These are phyloP conservation scores for Neurospora hispaniola DNA, from an alignment of 495 filamentous ascomycete genomes.

Conservation along the genomic window DNA sequence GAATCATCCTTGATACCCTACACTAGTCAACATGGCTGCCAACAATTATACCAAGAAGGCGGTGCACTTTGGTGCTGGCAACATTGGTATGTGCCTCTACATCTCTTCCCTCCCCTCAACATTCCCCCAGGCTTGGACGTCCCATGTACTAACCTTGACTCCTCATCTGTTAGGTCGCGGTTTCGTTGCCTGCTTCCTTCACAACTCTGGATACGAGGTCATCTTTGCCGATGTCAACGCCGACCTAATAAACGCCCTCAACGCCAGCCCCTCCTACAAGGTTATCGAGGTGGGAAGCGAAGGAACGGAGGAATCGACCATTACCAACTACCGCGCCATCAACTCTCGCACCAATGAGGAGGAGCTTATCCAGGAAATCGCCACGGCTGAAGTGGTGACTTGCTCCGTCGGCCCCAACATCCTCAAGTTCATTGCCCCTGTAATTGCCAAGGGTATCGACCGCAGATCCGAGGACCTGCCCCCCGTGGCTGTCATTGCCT, in stretches of 20 bases:
- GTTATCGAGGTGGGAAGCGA: constrained; percentile 88
- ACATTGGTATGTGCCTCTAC: constrained; percentile 48
- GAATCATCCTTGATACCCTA: not conserved
- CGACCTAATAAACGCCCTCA: constrained; percentile 61
- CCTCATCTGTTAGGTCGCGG: constrained; percentile 33
- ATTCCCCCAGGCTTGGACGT: not conserved
- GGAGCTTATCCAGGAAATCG: constrained; percentile 74
- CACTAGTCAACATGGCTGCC: constrained; percentile 7
- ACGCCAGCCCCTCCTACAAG: constrained; percentile 64
- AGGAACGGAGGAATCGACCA: constrained; percentile 68
- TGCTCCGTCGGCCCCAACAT: constrained; percentile 95
- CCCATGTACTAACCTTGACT: constrained; percentile 4
- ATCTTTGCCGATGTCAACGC: constrained; percentile 92
- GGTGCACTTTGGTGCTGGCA: constrained; percentile 88
- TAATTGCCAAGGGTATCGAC: constrained; percentile 85
- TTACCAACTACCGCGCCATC: constrained; percentile 91
- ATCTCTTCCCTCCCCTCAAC: not conserved
- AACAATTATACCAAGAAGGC: constrained; percentile 50
- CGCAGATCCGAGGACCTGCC: constrained; percentile 51
- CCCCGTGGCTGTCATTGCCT: constrained; percentile 86
- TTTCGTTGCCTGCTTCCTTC: constrained; percentile 58
- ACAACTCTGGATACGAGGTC: constrained; percentile 81
- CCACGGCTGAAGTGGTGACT: constrained; percentile 79
- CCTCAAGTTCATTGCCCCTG: constrained; percentile 88
- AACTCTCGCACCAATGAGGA: constrained; percentile 76